Evolutionary conservation across 768 basidiomycete genomes (phyloP), one percentile per base, ranked within the genome.

Genomic region (Brasilioporus rufonigricans): DNA sequence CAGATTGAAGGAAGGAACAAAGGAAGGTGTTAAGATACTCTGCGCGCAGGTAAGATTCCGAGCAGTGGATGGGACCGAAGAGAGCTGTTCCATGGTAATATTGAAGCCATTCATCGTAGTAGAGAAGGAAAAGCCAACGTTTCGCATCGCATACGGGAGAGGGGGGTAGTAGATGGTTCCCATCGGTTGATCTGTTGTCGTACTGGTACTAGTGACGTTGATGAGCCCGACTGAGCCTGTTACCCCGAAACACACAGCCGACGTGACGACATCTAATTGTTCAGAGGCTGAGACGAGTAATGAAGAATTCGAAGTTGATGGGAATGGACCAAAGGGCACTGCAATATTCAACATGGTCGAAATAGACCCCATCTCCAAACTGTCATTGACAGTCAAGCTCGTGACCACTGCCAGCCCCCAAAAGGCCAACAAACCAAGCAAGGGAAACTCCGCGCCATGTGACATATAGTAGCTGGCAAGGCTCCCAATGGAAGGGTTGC

Each of bases 121-220:
- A 21, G 50, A 24, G 33, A 44, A 32, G 14, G 46, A 53, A 29
- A 44, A 49, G 0, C 46, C 52, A 5, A 19, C 14, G 35, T 51
- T 26, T 45, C 2, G 16, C 14, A 3, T 1, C 23, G 13, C 2
- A 3, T 19, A 6, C 14, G 43, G 48, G n/a, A 55, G 44, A 24
- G 65, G 56, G 32, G 59, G 64, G 32, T 62, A 65, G 35, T 45
- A 62, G 26, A 58, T 21, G 16, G 4, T n/a, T 12, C 55, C 59
- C 36, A 16, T 44, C 2, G 21, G 35, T 5, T 18, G 7, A 16
- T 35, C 48, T 5, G 40, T 26, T 6, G 26, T 13, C 2, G 29
- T 16, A 10, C 18, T 27, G 9, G 23, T 4, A 13, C 21, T 11
- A 2, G 48, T 45, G 13, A 59, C 18, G 4, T 65, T 55, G 53